Evolutionary conservation across 805 yeast species (phyloP), one percentile per base, ranked within the genome.

Genomic region (Scheffersomyces coipomensis): DNA sequence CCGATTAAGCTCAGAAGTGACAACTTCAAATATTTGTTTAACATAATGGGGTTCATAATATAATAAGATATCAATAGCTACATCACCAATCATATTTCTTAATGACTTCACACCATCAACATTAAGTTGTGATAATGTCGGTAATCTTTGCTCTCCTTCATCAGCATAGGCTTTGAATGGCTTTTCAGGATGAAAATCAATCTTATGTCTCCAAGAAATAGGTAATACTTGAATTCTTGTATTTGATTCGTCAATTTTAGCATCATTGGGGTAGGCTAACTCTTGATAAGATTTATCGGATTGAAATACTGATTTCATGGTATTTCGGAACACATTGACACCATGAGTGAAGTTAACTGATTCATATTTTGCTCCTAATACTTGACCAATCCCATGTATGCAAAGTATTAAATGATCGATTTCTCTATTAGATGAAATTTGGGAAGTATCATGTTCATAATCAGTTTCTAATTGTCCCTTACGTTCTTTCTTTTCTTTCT

Each of bases 301-400:
- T 5, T 62, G 53, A 43, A 71, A 76, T 3, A 80, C 68, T 4
- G 61, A 58, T 46, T 75, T 81, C 68, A 85, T 67, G 34, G 81
- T 75, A 37, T 71, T 65, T 43, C 89, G 64, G 45, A 90, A 59
- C 23, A 75, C 71, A 51, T 85, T 86, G 24, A 88, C 78, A 26
- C 89, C 89, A 55, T 89, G 96, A 7, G 88, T 81, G 65, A 91
- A 93, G 60, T 88, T 88, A 19, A 91, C 83, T 37, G 84, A 81
- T 49, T 89, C 90, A 53, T 84, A 81, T 52, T 78, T 78, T 33
- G 80, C 71, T 1, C 96, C 95, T 37, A 93, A 66, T 13, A 82
- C 78, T 61, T 91, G 99, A 2, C 98, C 99, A 44, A 91, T 87
- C 0, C 99, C 99, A 64, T 91, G 99, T 21, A 91, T 78, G 55